Evolutionary conservation across 2,329 filamentous ascomycete genomes (phyloP).

Genomic region (Aspergillus spinulosporus): DNA sequence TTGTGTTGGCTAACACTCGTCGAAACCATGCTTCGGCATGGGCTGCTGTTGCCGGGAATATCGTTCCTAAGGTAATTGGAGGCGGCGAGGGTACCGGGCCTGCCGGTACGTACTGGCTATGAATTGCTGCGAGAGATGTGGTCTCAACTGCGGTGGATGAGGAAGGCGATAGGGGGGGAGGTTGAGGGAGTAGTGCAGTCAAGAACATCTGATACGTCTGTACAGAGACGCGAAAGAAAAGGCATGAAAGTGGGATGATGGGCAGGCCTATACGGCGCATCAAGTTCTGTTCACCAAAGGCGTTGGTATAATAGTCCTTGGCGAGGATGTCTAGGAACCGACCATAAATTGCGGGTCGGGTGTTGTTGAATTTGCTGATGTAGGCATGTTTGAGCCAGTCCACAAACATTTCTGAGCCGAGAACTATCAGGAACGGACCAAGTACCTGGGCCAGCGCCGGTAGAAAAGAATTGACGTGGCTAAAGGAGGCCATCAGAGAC

Average conservation of each 20-base stretch:
- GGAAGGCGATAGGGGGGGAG: slow-evolving; percentile 60
- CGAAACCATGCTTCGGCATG: slow-evolving; percentile 42
- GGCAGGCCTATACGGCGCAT: slow-evolving; percentile 87
- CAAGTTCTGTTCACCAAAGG: slow-evolving; percentile 86
- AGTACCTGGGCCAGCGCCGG: slow-evolving; percentile 71
- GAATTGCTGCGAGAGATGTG: slow-evolving; percentile 46
- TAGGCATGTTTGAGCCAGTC: slow-evolving; percentile 98
- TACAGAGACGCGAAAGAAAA: slow-evolving; percentile 90
- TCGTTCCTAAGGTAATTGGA: slow-evolving; percentile 60
- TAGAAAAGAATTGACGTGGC: slow-evolving; percentile 44
- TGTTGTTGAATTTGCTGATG: slow-evolving; percentile 98
- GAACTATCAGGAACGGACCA: slow-evolving; percentile 87
- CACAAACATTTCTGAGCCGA: slow-evolving; percentile 94
- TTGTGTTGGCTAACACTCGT: slow-evolving; percentile 42
- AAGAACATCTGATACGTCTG: slow-evolving; percentile 99
- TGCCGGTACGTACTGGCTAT: slow-evolving; percentile 56
- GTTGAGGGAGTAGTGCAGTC: slow-evolving; percentile 77
- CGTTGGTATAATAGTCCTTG: slow-evolving; percentile 97
- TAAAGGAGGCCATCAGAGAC: slow-evolving; percentile 48
- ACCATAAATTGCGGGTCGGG: slow-evolving; percentile 84
- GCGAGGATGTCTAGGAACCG: slow-evolving; percentile 92
- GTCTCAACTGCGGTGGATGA: slow-evolving; percentile 38
- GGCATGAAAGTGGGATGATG: slow-evolving; percentile 84
- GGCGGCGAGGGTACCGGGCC: slow-evolving; percentile 62
- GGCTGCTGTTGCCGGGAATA: slow-evolving; percentile 56